Evolutionary conservation across 345 rosid species (phyloP).

Genomic region (Garcia nutans): DNA sequence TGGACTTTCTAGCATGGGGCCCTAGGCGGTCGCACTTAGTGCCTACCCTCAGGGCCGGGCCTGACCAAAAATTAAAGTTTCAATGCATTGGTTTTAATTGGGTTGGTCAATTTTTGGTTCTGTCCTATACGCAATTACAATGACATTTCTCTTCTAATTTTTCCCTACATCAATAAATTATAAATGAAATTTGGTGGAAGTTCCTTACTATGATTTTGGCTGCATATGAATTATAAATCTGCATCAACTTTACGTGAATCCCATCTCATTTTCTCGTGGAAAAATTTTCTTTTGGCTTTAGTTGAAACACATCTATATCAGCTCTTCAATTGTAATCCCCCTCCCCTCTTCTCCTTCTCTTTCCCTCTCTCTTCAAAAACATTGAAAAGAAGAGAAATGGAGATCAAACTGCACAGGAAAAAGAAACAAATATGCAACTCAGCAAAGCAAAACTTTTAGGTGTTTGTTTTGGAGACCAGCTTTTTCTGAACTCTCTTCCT

Average conservation of each 20-base stretch:
- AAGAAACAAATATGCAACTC: neutral
- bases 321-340: neutral
- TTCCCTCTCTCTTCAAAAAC: neutral
- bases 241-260: neutral
- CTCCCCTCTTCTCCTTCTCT: neutral
- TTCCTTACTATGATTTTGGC: neutral
- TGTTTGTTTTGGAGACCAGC: slow-evolving; percentile 7
- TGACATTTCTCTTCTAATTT: slow-evolving; percentile 4
- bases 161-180: neutral
- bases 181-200: neutral
- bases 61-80: no score
- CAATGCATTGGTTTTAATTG: no score
- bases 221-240: neutral
- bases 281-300: slow-evolving; percentile 9
- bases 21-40: no score
- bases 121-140: neutral
- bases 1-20: no score
- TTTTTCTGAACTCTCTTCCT: slow-evolving; percentile 40
- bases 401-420: neutral
- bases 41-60: no score
- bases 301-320: neutral
- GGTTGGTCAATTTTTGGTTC: no score
- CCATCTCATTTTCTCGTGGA: neutral
- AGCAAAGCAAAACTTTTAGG: neutral
- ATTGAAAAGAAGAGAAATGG: neutral